Evolutionary conservation across 768 basidiomycete species (phyloP), one percentile per base, ranked within the genome.

Genomic region (Fomitopsis pulvina): DNA sequence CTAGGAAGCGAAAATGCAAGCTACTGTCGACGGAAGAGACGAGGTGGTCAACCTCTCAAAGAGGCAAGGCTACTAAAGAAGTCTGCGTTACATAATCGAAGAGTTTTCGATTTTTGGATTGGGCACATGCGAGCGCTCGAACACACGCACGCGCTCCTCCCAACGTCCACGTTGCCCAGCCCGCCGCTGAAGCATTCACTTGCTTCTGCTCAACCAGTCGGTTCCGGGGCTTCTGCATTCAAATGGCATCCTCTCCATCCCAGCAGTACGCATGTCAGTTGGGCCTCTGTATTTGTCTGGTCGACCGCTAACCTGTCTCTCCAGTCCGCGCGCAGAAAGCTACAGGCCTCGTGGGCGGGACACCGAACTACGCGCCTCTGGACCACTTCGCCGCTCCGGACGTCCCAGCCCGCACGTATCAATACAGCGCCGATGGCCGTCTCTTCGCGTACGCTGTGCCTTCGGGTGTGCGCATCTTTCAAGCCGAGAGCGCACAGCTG

Each of bases 271-370:
- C 88, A 62, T 89, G 89, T 91, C 46, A 72, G 87, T 78, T 10
- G 18, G 21, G 41, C 29, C 42, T 26, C 47, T 41, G 41, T 34
- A 34, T 50, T 20, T 45, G 20, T 18, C 21, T 18, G 11, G 29
- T 48, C 42, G 30, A 22, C 41, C 42, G 54, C 61, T 54, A 45
- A 47, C 63, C n/a, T 38, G 56, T 44, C 39, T 59, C 44, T 54
- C 10, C 60, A 94, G 92, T 82, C 74, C 91, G 95, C 66, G 90
- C 94, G 39, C 94, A 96, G 79, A 98, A 96, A 80, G 77, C 80
- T 52, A 73, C 95, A 47, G 91, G 90, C 57, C 80, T 97, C 60
- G 80, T 93, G 63, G 77, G 82, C 53, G 91, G 88, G 44, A 76
- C 84, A 9, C 92, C 95, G 42, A 74, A 79, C 60, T 97, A 92